Base-by-base conservation (phyloP, 169 alveolate genomes). In the Eimeria tenella region DNA sequence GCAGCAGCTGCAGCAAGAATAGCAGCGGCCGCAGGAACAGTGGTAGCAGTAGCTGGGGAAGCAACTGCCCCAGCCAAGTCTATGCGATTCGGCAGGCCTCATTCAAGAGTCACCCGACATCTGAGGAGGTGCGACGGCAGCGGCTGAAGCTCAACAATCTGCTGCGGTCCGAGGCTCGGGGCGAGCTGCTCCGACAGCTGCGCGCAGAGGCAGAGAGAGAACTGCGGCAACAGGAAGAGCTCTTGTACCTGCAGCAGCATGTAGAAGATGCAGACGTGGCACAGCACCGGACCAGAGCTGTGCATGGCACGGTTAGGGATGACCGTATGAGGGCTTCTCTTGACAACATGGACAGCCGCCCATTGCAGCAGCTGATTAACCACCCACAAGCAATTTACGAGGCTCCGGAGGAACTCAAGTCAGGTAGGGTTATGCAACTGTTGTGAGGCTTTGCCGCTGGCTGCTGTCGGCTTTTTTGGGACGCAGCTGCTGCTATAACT, bases 131-230 rank as follows among this genome's bases (percentile, higher is more conserved):
- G 56, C 53, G 89, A 19, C 89, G 56, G 58, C 52, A 55, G 73
- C 73, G 89, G 56, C 56, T n/a, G 50, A 73, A 53, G 21, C 63
- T 81, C 73, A 81, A 81, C 49, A 8, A 25, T 56, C 17, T 10
- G n/a, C 25, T 81, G 49, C 73, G 89, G 42, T 55, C 74, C 4
- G 89, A 63, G 53, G 56, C 58, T 9, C 73, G 89, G 4, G 89
- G 52, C 13, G 89, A 56, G 23, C 17, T 81, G 89, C 89, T 81
- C 56, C 89, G 56, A n/a, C 89, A 55, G 89, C 89, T 81, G 89
- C 89, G 89, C 4, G 74, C 21, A 7, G 74, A 81, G 73, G 63
- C 89, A 56, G 89, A 81, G 74, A 19, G 21, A 17, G 60, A 81
- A 53, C 89, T 81, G 89, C 89, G 52, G 52, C 74, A 55, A 71